These are phyloP conservation scores for Aspergillus quadrilineatus DNA, from an alignment of 2,329 filamentous ascomycete genomes.

Conservation along the genomic window DNA sequence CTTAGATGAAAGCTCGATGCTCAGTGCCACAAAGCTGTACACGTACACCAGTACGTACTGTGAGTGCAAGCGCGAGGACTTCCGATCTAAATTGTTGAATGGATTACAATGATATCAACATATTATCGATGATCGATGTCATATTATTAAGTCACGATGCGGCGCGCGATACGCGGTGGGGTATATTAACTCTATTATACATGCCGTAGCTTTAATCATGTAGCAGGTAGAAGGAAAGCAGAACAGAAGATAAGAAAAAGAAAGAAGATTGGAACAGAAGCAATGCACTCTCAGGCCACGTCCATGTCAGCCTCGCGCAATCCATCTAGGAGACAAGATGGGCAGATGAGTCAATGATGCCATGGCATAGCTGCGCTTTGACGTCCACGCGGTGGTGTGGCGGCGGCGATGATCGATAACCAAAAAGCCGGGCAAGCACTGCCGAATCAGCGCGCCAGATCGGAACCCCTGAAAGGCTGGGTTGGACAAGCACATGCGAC, in stretches of 20 bases:
- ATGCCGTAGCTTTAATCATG: constrained; percentile 32
- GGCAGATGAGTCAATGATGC: constrained; percentile 9
- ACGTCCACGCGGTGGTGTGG: constrained; percentile 2
- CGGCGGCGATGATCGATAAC: constrained; percentile 3
- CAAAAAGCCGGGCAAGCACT: not conserved
- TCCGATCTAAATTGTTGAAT: not conserved
- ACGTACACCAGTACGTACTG: not conserved
- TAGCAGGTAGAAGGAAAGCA: constrained; percentile 7
- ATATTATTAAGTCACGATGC: constrained; percentile 12
- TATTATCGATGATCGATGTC: constrained; percentile 7
- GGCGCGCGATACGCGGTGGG: constrained; percentile 29
- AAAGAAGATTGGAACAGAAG: not conserved
- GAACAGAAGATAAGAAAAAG: constrained; percentile 4
- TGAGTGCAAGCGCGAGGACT: not conserved
- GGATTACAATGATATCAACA: not conserved
- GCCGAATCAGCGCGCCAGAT: constrained; percentile 6
- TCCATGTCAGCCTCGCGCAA: not conserved
- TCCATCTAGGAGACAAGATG: constrained; percentile 6
- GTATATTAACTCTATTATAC: constrained; percentile 43
- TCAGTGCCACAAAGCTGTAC: not conserved
- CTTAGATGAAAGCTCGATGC: not conserved
- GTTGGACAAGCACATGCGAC: constrained; percentile 14
- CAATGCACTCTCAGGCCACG: constrained; percentile 7
- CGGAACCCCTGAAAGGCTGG: not conserved
- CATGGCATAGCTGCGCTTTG: constrained; percentile 11